Conservation (phyloP, 176 grass and related monocot species). For the Secale cereale region DNA sequence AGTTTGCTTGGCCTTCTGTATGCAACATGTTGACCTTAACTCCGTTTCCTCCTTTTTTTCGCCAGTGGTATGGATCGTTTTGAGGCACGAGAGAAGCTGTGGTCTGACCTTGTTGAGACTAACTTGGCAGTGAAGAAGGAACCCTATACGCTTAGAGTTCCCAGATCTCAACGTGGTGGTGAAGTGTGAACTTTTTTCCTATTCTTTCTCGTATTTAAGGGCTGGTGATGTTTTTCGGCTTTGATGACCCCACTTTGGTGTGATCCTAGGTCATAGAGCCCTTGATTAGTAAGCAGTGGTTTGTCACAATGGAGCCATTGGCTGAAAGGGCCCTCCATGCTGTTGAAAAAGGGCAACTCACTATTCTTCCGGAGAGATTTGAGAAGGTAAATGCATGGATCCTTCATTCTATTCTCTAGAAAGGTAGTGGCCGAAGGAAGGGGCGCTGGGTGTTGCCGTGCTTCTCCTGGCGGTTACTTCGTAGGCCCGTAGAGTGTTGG, state of each 20-base stretch:
- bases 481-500: background rate
- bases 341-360: conserved; percentile 79
- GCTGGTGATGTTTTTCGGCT: conserved; percentile 12
- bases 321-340: conserved; percentile 87
- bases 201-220: conserved; percentile 19
- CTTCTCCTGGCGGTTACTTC: background rate
- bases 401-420: background rate
- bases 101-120: conserved; percentile 93
- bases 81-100: conserved; percentile 87
- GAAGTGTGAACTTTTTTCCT: conserved; percentile 71
- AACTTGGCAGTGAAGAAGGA: conserved; percentile 90
- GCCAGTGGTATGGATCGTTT: conserved; percentile 88
- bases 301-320: conserved; percentile 96
- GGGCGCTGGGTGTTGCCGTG: background rate
- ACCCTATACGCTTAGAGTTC: conserved; percentile 84
- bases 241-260: conserved; percentile 37
- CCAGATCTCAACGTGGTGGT: conserved; percentile 95
- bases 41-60: conserved; percentile 27
- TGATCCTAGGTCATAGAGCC: conserved; percentile 84
- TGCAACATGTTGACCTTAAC: conserved; percentile 22
- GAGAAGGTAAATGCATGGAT: conserved; percentile 75
- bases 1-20: background rate
- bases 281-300: conserved; percentile 98
- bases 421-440: background rate
- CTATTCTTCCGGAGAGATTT: conserved; percentile 97